A percentile compares a stretch with the other conserved stretches of the same genome.
phyloP scores from a whole-genome alignment of 2,329 filamentous ascomycete species.

The Cladorrhinum sp. region DNA sequence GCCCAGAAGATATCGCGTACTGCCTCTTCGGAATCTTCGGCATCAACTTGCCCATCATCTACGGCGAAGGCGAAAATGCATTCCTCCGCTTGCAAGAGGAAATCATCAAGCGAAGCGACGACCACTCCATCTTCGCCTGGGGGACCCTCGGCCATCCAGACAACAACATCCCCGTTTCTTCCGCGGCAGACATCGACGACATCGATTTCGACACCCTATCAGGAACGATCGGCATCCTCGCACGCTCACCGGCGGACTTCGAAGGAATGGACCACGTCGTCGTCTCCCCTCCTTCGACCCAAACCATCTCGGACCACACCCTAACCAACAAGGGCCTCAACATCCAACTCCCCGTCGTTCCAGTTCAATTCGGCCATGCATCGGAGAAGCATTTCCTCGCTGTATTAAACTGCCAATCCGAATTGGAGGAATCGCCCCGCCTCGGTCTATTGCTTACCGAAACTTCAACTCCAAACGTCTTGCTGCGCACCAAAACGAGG shows the following conservation, averaged over 20 bases:
- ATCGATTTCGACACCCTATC: slow-evolving; percentile 19
- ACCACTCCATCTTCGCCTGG: slow-evolving; percentile 29
- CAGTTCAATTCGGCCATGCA: background rate
- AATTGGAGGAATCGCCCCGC: slow-evolving; percentile 13
- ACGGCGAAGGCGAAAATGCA: slow-evolving; percentile 37
- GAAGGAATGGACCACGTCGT: slow-evolving; percentile 18
- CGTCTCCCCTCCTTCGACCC: slow-evolving; percentile 1
- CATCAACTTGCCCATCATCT: slow-evolving; percentile 43
- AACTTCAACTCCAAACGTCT: slow-evolving; percentile 18
- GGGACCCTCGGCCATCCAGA: slow-evolving; percentile 16
- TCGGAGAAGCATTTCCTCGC: slow-evolving; percentile 14
- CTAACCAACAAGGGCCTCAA: slow-evolving; percentile 26
- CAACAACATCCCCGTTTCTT: background rate
- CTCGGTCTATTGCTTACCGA: slow-evolving; percentile 22
- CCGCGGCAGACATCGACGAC: slow-evolving; percentile 6
- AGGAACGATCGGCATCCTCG: slow-evolving; percentile 18
- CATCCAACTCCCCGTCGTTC: slow-evolving; percentile 19
- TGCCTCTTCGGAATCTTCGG: slow-evolving; percentile 43
- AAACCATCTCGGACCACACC: slow-evolving; percentile 13
- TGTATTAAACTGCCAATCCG: slow-evolving; percentile 21
- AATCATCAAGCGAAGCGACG: slow-evolving; percentile 31
- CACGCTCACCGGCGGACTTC: slow-evolving; percentile 23
- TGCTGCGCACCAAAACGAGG: slow-evolving; percentile 18
- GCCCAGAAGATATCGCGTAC: slow-evolving; percentile 43
- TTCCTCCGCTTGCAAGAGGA: slow-evolving; percentile 35